phyloP scores from a whole-genome alignment of 164 flowering plant genomes.

The Cinnamomum micranthum region DNA sequence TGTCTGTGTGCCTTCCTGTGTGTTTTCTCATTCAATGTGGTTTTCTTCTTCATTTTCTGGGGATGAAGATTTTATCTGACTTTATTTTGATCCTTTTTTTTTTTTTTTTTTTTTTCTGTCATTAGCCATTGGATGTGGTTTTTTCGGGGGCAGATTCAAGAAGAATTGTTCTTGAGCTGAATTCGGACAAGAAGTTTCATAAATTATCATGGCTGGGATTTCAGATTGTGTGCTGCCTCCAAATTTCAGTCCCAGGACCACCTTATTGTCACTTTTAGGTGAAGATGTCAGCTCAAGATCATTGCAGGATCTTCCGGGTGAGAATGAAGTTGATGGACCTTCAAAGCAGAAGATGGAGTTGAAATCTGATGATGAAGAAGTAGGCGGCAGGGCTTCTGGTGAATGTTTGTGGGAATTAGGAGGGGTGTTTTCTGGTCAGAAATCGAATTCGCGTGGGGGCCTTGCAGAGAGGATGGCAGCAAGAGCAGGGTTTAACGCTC shows the following conservation, averaged over 20 bases:
- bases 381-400: conserved; percentile 9
- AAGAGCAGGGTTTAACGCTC: conserved; percentile 82
- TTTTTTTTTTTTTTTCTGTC: not conserved
- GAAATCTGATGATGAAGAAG: conserved; percentile 16
- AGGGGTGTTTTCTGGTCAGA: conserved; percentile 28
- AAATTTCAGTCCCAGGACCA: conserved; percentile 47
- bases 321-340: conserved; percentile 19
- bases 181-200: conserved; percentile 2
- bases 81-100: not conserved
- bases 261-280: conserved; percentile 38
- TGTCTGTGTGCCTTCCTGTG: too few relatives aligned
- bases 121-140: not conserved
- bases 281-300: conserved; percentile 36
- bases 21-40: not conserved
- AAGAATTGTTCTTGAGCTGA: not conserved
- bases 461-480: conserved; percentile 76
- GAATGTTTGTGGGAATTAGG: conserved; percentile 19
- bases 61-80: not conserved
- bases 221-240: conserved; percentile 63
- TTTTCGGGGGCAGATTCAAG: not conserved
- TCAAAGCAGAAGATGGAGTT: conserved; percentile 12
- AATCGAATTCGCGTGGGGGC: conserved; percentile 38
- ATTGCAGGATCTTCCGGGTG: conserved; percentile 19
- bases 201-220: conserved; percentile 38
- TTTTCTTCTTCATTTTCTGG: not conserved